Evolutionary conservation across 345 rosid species (phyloP).

Genomic region (Boechera stricta): DNA sequence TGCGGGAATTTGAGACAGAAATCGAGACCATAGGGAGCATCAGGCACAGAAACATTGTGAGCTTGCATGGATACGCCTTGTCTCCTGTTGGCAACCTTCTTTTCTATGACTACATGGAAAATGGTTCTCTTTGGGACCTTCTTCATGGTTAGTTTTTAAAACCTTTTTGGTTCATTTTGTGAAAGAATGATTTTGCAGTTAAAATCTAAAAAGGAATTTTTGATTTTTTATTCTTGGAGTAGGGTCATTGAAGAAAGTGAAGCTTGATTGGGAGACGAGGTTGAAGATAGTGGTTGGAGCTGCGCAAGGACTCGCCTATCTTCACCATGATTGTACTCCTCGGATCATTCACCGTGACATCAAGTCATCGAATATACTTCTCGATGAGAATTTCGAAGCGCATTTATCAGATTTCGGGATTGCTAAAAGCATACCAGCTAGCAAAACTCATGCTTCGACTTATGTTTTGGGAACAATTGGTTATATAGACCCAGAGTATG

Average conservation of each 20-base stretch:
- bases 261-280: constrained; percentile 94
- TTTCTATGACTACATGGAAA: constrained; percentile 95
- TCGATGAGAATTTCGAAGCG: constrained; percentile 87
- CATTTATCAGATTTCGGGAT: constrained; percentile 93
- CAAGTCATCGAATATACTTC: constrained; percentile 87
- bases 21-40: constrained; percentile 93
- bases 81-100: constrained; percentile 84
- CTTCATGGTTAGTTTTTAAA: constrained; percentile 65
- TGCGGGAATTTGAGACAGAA: constrained; percentile 88
- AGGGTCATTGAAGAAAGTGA: constrained; percentile 84
- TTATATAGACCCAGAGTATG: constrained; percentile 97
- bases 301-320: constrained; percentile 95
- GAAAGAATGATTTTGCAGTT: neutral
- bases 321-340: constrained; percentile 95
- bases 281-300: constrained; percentile 89
- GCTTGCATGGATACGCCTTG: constrained; percentile 87
- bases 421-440: constrained; percentile 78
- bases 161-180: neutral
- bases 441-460: constrained; percentile 82
- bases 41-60: constrained; percentile 87
- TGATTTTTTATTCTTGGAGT: neutral
- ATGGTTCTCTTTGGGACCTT: constrained; percentile 96
- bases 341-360: constrained; percentile 91
- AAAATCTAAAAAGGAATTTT: neutral
- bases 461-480: constrained; percentile 92